phyloP scores from a whole-genome alignment of 345 rosid genomes.

The Iberis pinnata region DNA sequence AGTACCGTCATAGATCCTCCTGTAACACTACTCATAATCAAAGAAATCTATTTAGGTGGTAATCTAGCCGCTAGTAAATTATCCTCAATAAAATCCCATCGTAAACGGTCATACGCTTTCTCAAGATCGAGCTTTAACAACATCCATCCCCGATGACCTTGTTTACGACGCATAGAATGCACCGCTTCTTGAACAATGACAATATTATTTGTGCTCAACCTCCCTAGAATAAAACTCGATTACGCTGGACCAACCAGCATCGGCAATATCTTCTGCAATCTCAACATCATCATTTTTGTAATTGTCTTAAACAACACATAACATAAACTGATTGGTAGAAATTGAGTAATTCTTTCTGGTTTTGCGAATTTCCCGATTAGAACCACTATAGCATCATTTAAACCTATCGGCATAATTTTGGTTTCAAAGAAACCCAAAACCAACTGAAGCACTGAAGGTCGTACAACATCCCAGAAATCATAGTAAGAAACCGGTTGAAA shows the following conservation, averaged over 20 bases:
- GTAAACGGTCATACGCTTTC: neutral
- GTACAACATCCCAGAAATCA: neutral
- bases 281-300: neutral
- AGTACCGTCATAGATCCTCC: neutral
- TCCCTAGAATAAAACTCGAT: neutral
- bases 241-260: neutral
- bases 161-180: neutral
- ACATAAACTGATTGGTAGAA: neutral
- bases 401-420: neutral
- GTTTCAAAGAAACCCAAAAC: neutral
- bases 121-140: neutral
- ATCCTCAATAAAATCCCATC: neutral
- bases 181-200: neutral
- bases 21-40: neutral
- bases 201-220: neutral
- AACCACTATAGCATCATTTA: neutral
- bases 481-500: neutral
- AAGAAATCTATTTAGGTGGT: neutral
- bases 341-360: neutral
- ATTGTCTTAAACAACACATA: neutral
- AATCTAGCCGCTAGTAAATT: neutral
- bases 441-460: neutral
- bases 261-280: neutral
- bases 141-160: neutral
- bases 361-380: neutral